Conservation (phyloP, 2,329 filamentous ascomycete genomes). For the Fusarium incarnatum region DNA sequence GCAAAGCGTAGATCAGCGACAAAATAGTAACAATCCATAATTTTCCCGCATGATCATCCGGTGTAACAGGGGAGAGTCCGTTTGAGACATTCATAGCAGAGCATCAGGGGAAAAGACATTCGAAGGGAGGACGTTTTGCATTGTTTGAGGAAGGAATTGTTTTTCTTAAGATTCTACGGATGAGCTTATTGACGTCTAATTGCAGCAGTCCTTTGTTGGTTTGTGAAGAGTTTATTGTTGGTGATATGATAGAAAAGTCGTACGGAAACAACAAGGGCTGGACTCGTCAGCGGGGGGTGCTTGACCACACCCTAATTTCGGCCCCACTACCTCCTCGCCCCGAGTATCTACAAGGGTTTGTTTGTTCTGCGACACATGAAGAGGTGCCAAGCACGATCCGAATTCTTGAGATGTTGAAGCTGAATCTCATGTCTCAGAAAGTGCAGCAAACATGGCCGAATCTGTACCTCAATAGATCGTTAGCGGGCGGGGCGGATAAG, state of each 20-base stretch:
- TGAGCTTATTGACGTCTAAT: background rate
- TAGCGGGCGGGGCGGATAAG: background rate
- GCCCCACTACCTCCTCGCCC: background rate
- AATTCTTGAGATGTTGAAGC: background rate
- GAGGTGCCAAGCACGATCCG: background rate
- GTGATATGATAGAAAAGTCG: background rate
- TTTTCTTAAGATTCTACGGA: background rate
- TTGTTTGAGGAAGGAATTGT: background rate
- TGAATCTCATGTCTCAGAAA: background rate
- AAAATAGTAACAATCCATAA: constrained; percentile 41
- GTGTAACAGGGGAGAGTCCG: constrained; percentile 30
- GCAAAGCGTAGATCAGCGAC: constrained; percentile 36
- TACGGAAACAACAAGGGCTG: background rate
- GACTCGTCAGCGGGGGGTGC: background rate
- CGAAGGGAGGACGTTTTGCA: background rate
- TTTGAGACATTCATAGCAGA: background rate
- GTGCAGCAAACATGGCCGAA: background rate
- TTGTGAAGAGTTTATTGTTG: background rate
- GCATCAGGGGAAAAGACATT: background rate
- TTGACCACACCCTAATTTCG: background rate
- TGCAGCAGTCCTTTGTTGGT: background rate
- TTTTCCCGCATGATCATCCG: constrained; percentile 37
- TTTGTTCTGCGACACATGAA: background rate
- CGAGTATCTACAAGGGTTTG: background rate
- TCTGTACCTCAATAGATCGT: background rate